Evolutionary conservation across 2,329 filamentous ascomycete genomes (phyloP), one percentile per base, ranked within the genome.

Genomic region (Colletotrichum kahawae): DNA sequence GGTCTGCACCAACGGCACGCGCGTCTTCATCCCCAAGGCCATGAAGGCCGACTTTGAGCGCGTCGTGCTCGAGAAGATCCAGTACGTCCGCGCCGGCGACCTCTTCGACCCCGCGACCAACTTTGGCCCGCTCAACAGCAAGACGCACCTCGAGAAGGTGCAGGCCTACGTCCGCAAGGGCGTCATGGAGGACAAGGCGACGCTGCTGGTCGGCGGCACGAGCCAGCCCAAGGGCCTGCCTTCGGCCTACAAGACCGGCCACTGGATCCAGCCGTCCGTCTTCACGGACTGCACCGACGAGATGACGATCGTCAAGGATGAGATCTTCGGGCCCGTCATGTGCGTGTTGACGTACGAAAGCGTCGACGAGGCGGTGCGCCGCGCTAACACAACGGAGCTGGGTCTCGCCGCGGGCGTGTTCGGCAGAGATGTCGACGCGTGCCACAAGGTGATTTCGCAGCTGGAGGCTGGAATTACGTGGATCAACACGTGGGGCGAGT

Each of bases 401-500:
- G 95, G 95, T 33, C 91, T 98, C 4, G 95, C 95, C 0, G 95
- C 95, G 0, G 95, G 95, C 24, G 94, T 98, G 1, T 96, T 97
- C 78, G 95, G 94, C 1, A 91, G 90, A 74, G 91, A 97, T 78
- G 84, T 98, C 67, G 93, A 94, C 79, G 82, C 89, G 63, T 95
- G 94, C 70, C 95, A 98, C 80, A 87, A 90, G 57, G 90, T 96
- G 1, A 88, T 96, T 56, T 89, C 90, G 29, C 89, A 91, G 80
- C 86, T 98, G 7, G 90, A 97, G 81, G 95, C 95, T 0, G 95
- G 95, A 38, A 98, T 98, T 80, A 97, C 95, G 1, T 98, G 95
- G 95, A 89, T 98, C 67, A 98, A 98, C 83, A 95, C 94, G 0
- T 98, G 95, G 95, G 95, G 95, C n/a, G 95, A 98, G 86, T 93